Evolutionary conservation across 2,329 filamentous ascomycete genomes (phyloP).

Genomic region (Microdochium bolleyi): DNA sequence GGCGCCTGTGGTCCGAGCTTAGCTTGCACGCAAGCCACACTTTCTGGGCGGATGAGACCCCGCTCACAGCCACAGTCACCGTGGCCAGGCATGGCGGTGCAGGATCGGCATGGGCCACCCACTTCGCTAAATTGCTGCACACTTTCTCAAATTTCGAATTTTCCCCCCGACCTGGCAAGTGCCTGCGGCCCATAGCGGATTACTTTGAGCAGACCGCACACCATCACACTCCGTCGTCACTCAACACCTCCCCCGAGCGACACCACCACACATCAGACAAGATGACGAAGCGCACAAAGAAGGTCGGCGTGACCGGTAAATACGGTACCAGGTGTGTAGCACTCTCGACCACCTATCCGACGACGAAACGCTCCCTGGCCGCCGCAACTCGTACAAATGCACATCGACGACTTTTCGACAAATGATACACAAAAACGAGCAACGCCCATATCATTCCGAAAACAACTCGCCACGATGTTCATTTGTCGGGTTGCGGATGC

Average conservation of each 20-base stretch:
- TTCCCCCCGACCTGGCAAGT: background rate
- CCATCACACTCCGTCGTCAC: constrained; percentile 6
- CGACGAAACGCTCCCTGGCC: constrained; percentile 5
- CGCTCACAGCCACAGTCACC: background rate
- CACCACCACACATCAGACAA: constrained; percentile 38
- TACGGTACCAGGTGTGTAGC: constrained; percentile 84
- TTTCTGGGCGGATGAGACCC: background rate
- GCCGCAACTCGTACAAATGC: constrained; percentile 3
- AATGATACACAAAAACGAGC: background rate
- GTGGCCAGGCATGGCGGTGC: background rate
- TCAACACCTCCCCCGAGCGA: background rate
- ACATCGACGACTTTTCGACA: background rate
- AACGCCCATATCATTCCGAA: background rate
- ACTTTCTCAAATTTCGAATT: background rate
- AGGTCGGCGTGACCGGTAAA: constrained; percentile 98
- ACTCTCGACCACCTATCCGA: constrained; percentile 4
- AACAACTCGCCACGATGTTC: constrained; percentile 1
- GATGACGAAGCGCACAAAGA: constrained; percentile 96
- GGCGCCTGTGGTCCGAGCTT: background rate
- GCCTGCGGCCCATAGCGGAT: constrained; percentile 2
- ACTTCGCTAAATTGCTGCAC: background rate
- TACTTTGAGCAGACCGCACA: constrained; percentile 18
- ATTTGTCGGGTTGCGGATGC: background rate
- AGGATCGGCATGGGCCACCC: background rate
- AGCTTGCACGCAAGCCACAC: background rate